Evolutionary conservation across 495 filamentous ascomycete species (phyloP).

Genomic region (Penicillium odoratum): DNA sequence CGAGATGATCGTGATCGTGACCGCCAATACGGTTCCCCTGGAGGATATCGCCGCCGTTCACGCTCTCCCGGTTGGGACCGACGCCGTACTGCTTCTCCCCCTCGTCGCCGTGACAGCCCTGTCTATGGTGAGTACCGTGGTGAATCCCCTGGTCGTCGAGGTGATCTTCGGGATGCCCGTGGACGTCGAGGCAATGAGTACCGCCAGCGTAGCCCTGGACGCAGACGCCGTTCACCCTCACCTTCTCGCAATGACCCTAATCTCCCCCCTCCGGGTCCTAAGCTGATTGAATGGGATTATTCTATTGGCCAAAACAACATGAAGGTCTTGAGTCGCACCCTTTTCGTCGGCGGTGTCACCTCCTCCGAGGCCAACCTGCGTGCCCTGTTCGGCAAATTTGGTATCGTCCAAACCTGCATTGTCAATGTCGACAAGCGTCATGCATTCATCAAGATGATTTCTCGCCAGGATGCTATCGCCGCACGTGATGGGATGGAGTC

Average conservation of each 20-base stretch:
- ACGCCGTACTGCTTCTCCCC: slow-evolving; percentile 57
- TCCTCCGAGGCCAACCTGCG: slow-evolving; percentile 80
- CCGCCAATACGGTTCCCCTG: slow-evolving; percentile 56
- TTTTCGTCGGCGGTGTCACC: slow-evolving; percentile 96
- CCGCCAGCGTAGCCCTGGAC: slow-evolving; percentile 79
- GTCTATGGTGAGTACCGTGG: slow-evolving; percentile 68
- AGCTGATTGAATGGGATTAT: slow-evolving; percentile 80
- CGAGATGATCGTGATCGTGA: slow-evolving; percentile 65
- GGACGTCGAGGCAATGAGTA: slow-evolving; percentile 61
- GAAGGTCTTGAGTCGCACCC: slow-evolving; percentile 90
- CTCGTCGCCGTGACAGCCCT: slow-evolving; percentile 66
- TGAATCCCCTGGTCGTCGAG: slow-evolving; percentile 59
- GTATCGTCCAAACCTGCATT: slow-evolving; percentile 92
- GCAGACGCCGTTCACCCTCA: slow-evolving; percentile 62
- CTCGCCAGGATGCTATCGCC: slow-evolving; percentile 74
- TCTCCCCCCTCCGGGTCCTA: slow-evolving; percentile 61
- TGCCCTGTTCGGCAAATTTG: slow-evolving; percentile 72
- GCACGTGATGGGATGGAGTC: slow-evolving; percentile 94
- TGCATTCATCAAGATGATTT: slow-evolving; percentile 98
- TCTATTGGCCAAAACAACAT: slow-evolving; percentile 71
- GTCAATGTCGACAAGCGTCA: slow-evolving; percentile 97
- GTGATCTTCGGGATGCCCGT: slow-evolving; percentile 58
- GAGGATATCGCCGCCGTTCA: slow-evolving; percentile 69
- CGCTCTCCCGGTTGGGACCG: slow-evolving; percentile 72
- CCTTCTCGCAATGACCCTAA: slow-evolving; percentile 54